phyloP scores from a whole-genome alignment of 352 stramenopile genomes.

The Aphanomyces euteiches region DNA sequence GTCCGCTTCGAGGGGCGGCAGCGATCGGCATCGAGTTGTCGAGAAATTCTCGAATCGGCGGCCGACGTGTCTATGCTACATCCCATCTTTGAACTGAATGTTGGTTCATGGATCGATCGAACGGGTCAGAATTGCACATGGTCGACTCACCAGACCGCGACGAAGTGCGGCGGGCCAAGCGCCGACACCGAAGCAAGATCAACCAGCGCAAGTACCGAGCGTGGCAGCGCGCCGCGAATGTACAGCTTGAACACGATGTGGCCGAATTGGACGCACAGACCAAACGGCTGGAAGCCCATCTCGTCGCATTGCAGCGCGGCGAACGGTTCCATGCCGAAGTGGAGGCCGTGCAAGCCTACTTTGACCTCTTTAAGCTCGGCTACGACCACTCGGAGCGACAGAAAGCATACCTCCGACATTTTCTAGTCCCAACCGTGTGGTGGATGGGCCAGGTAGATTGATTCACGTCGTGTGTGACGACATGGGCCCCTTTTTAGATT shows the following conservation, averaged over 20 bases:
- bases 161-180: background rate
- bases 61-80: no score
- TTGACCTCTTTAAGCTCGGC: background rate
- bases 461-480: background rate
- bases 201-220: constrained; percentile 15
- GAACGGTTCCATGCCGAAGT: constrained; percentile 10
- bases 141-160: background rate
- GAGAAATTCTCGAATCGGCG: no score
- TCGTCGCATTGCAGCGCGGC: background rate
- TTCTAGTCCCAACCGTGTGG: background rate
- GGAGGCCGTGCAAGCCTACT: background rate
- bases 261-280: background rate
- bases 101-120: background rate
- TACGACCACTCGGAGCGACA: background rate
- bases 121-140: background rate
- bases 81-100: no score
- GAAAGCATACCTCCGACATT: background rate
- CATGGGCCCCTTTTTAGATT: background rate
- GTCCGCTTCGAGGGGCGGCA: no score
- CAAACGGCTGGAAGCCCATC: background rate
- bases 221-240: background rate
- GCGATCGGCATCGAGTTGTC: no score
- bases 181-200: constrained; percentile 14
- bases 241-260: constrained; percentile 9
- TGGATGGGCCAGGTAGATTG: constrained; percentile 4